Base-by-base conservation (phyloP, 2,329 filamentous ascomycete genomes). In the Colletotrichum karsti region DNA sequence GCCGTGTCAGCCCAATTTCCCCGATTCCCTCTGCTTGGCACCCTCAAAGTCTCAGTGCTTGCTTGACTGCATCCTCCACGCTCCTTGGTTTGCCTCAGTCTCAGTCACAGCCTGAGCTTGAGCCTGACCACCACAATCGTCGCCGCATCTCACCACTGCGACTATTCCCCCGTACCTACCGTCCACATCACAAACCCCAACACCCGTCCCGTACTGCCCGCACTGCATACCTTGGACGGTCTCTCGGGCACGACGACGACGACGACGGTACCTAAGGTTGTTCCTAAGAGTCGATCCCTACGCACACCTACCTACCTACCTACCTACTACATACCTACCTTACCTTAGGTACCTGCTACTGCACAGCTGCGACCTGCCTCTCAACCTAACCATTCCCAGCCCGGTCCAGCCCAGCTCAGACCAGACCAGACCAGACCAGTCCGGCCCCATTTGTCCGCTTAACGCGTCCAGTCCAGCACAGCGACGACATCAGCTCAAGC, bases 1-100 rank as follows among this genome's bases (percentile, higher is more conserved):
- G 66, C 66, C 50, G 66, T 61, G 48, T 67, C 66, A 60, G 66
- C 66, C 66, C 66, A 69, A 69, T 69, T 61, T 28, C 63, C 35
- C 65, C 63, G 42, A 57, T 46, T 66, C 46, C n/a, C 35, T 60
- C 44, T 68, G 28, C 63, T 63, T 63, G 59, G 64, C 58, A 56
- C 48, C 20, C 35, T 63, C 41, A 24, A n/a, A 44, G 30, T 33
- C 22, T 53, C 18, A 55, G 37, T 33, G 46, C 39, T 62, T 30
- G 39, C 39, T 62, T 30, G 39, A 62, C 57, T 56, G 48, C 62
- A 55, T 46, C 30, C 51, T 57, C 60, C 42, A n/a, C 55, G 44
- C 42, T 50, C 46, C 50, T 56, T 56, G 26, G 59, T 56, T 42
- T 63, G 50, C 39, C 22, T 41, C 35, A 56, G 18, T 44, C 50